Base-by-base conservation (phyloP, 768 basidiomycete genomes). In the Suillus bovinus region DNA sequence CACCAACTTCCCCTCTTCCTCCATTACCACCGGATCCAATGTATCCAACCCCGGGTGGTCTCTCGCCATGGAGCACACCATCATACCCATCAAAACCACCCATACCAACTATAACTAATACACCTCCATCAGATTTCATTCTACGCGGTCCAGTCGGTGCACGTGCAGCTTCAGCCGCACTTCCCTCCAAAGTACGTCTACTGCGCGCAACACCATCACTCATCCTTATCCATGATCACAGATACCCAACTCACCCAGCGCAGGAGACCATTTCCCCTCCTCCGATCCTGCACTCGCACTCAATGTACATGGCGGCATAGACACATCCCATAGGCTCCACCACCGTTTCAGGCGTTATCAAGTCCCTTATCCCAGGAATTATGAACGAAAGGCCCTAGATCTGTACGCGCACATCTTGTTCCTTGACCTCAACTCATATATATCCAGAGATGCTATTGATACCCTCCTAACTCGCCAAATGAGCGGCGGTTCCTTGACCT, bases 321-420 rank as follows among this genome's bases (percentile, higher is more conserved):
- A 64, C 22, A 27, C 38, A 38, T 71, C 70, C 44, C 70, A 68
- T 34, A 82, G 82, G 70, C 82, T 80, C 64, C 83, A 90, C 62
- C 89, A 91, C 71, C 78, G 83, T 16, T 85, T 78, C 67, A 64
- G 71, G 6, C 69, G 71, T 41, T 69, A 78, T 17, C 81, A 83
- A 53, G 88, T 86, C 5, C 89, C 90, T 14, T 91, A 90, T 70
- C 89, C 90, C 9, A 78, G 86, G 64, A 84, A 81, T 68, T 90
- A 88, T 68, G 87, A 86, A 61, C 74, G 81, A 20, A 80, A 83
- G 36, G 83, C 85, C 42, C 70, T 90, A 29, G 90, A 91, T 75
- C 69, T 87, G 89, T 90, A 70, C 78, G 89, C 84, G 13, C 58
- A 24, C 47, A 16, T 46, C 1, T 33, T 11, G 0, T 53, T 11